phyloP scores from a whole-genome alignment of 495 filamentous ascomycete genomes.

The Neurospora hispaniola region DNA sequence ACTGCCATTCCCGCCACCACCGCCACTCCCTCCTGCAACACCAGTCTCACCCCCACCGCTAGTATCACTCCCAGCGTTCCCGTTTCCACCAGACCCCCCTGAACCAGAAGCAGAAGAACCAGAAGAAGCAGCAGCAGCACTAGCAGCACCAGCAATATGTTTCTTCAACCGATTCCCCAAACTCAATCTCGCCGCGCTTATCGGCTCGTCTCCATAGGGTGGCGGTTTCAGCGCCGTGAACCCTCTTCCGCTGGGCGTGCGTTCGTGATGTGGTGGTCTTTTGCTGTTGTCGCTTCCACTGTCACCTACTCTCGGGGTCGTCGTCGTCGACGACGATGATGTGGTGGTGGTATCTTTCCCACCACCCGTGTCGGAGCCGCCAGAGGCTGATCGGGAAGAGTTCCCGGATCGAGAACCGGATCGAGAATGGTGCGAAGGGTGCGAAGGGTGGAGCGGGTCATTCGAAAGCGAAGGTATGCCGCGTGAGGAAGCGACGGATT shows the following conservation, averaged over 20 bases:
- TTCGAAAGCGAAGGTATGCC: constrained; percentile 7
- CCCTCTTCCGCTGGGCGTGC: not conserved
- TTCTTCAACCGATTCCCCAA: constrained; percentile 35
- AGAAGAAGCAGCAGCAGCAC: not conserved
- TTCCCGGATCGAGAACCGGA: not conserved
- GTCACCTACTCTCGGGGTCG: constrained; percentile 4
- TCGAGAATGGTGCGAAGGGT: not conserved
- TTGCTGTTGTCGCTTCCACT: not conserved
- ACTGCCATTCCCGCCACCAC: not conserved
- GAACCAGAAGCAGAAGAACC: not conserved
- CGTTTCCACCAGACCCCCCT: not conserved
- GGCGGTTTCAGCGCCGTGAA: constrained; percentile 6
- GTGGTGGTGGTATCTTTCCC: not conserved
- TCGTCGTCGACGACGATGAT: not conserved
- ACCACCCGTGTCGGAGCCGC: constrained; percentile 9
- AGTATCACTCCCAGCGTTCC: not conserved
- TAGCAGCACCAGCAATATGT: not conserved
- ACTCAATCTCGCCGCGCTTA: constrained; percentile 34
- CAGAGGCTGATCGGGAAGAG: constrained; percentile 1
- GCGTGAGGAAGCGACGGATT: constrained; percentile 18
- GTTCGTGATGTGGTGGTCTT: not conserved
- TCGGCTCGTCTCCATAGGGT: constrained; percentile 20
- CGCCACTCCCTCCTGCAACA: not conserved
- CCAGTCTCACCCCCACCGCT: not conserved
- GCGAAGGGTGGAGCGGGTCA: not conserved